Evolutionary conservation across 441 rosid species (phyloP).

Genomic region (Erodium moschatum): DNA sequence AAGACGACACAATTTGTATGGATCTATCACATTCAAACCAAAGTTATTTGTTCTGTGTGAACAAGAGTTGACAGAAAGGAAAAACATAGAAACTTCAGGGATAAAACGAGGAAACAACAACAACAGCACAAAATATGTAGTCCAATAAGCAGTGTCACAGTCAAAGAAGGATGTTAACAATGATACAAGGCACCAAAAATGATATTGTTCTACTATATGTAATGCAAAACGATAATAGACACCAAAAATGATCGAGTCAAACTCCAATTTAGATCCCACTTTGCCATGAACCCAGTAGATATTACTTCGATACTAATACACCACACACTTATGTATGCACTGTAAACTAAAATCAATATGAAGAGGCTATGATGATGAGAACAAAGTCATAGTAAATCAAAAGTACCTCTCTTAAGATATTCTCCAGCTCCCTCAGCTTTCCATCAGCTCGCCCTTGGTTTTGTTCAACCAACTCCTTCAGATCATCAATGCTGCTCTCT

Average conservation of each 20-base stretch:
- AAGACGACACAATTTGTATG: background rate
- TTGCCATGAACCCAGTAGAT: background rate
- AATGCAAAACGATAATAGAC: too few species aligned
- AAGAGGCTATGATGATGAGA: background rate
- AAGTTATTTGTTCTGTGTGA: background rate
- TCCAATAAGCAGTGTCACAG: background rate
- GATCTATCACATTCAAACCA: background rate
- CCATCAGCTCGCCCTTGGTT: slow-evolving; percentile 69
- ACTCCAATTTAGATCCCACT: background rate
- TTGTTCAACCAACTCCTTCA: slow-evolving; percentile 66
- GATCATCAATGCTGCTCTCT: slow-evolving; percentile 50
- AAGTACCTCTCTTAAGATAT: slow-evolving; percentile 58
- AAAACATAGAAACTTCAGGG: background rate
- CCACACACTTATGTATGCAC: background rate
- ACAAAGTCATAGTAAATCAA: slow-evolving; percentile 12
- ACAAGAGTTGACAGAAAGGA: background rate
- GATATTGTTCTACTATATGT: too few species aligned
- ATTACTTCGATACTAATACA: background rate
- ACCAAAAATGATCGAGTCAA: background rate
- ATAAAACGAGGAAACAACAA: background rate
- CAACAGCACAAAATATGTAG: background rate
- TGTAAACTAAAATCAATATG: background rate
- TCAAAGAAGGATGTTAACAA: background rate
- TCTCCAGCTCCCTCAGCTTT: slow-evolving; percentile 61
- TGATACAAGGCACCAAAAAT: too few species aligned